A percentile compares a stretch with the other conserved stretches of the same genome.
Evolutionary conservation across 495 filamentous ascomycete genomes (phyloP).

Genomic region (Collariella sp.): DNA sequence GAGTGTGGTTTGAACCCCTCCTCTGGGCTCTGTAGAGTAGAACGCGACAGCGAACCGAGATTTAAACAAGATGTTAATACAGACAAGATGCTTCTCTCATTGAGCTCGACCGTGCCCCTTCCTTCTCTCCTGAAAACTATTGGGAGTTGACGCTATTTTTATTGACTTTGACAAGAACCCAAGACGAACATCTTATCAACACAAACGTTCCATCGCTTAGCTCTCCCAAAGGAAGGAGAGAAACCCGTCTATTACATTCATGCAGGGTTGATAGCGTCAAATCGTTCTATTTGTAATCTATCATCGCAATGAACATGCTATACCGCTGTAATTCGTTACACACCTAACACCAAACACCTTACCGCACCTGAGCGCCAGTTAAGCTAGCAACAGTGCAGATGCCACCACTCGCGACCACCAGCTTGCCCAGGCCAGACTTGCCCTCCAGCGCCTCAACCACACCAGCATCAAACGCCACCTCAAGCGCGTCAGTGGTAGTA

Average conservation of each 20-base stretch:
- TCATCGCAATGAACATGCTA: not conserved
- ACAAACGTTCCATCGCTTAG: no score
- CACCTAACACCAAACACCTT: slow-evolving; percentile 19
- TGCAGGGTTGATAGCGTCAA: not conserved
- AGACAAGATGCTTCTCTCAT: not conserved
- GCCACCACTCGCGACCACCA: slow-evolving; percentile 62
- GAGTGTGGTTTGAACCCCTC: not conserved
- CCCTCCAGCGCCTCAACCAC: slow-evolving; percentile 41
- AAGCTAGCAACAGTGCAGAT: slow-evolving; percentile 66
- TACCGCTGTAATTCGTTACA: not conserved
- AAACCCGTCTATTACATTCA: not conserved
- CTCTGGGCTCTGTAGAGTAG: not conserved
- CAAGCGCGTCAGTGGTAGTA: slow-evolving; percentile 66
- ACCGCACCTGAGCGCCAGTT: slow-evolving; percentile 63
- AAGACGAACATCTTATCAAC: no score
- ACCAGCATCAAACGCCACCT: slow-evolving; percentile 56
- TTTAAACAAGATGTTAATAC: not conserved
- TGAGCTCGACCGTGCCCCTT: not conserved
- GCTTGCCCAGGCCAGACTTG: slow-evolving; percentile 58
- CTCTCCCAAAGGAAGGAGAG: no score
- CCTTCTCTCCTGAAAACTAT: no score
- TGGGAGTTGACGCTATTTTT: no score
- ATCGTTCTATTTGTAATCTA: not conserved
- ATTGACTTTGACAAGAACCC: no score
- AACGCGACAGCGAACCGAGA: not conserved